A percentile compares a stretch with the other conserved stretches of the same genome.
Conservation (phyloP, 768 basidiomycete species). For the Saitozyma sp. region DNA sequence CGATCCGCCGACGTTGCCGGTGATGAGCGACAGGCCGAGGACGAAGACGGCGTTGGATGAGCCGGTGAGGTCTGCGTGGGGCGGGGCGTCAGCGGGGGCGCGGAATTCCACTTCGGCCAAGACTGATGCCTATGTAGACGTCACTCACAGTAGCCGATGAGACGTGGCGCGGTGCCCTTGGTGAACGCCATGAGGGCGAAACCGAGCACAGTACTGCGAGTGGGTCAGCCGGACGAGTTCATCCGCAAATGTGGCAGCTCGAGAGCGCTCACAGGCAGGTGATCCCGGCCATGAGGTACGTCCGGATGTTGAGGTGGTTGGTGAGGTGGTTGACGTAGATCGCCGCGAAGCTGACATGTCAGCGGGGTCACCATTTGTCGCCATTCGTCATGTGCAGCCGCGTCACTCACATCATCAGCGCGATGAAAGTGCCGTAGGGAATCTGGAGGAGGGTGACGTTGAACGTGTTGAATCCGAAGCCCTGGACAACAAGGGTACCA, state of each 20-base stretch:
- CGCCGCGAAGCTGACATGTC: slow-evolving; percentile 15
- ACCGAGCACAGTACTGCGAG: slow-evolving; percentile 23
- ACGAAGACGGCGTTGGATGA: slow-evolving; percentile 43
- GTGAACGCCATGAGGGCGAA: slow-evolving; percentile 39
- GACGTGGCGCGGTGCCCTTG: slow-evolving; percentile 30
- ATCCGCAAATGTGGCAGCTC: neutral
- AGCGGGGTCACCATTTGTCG: neutral
- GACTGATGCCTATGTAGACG: neutral
- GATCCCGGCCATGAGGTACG: slow-evolving; percentile 36
- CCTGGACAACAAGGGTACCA: slow-evolving; percentile 36
- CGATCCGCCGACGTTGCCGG: slow-evolving; percentile 43
- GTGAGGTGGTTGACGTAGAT: slow-evolving; percentile 37
- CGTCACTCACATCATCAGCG: slow-evolving; percentile 24
- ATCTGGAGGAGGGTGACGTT: slow-evolving; percentile 37
- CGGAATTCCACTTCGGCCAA: neutral
- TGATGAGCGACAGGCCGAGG: slow-evolving; percentile 37
- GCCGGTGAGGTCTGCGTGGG: slow-evolving; percentile 33
- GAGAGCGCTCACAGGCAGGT: slow-evolving; percentile 13
- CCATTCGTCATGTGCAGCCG: no score
- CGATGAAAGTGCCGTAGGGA: slow-evolving; percentile 39
- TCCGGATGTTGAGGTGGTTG: slow-evolving; percentile 33
- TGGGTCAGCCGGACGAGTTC: no score
- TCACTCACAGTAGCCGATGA: slow-evolving; percentile 35
- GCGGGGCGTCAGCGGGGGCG: neutral
- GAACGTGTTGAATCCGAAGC: slow-evolving; percentile 30